Base-by-base conservation (phyloP, 2,329 filamentous ascomycete species). In the Fusarium pininemorale region DNA sequence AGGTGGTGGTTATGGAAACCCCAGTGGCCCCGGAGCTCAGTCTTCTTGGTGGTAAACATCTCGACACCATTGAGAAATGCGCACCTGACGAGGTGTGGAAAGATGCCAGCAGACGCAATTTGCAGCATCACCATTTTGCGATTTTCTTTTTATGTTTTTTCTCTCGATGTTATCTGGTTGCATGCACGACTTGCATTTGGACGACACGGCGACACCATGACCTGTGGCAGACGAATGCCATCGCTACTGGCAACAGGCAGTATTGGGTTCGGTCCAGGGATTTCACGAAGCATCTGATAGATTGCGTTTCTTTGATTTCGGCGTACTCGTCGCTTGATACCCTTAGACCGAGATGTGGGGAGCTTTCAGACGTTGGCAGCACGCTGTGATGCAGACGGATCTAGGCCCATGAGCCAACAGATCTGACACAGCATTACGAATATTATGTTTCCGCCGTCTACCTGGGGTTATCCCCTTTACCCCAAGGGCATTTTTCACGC, bases 21-120 rank as follows among this genome's bases (percentile, higher is more conserved):
- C 92, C 82, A 92, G 93, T 84, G 91, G 92, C 77, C 86, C 86
- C 51, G 89, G 89, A 69, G 89, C 89, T 80, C 90, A 90, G 81
- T 91, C 87, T 72, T 91, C 90, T 76, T 94, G 92, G 92, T 94
- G 88, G 88, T 90, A 89, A 86, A 83, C 67, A 75, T 69, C 64
- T 56, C n/a, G 39, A 35, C 67, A 71, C 69, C 65, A 53, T 57
- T 24, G 28, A 53, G 50, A 54, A 35, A 41, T 39, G 70, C 61
- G 60, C 66, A 73, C 60, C 69, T 42, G 20, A 6, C 38, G 13
- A 39, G 48, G 61, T 79, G 77, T 68, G 66, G 72, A 70, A 69
- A 39, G 73, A 73, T 75, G 76, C 69, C 73, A 56, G 59, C 51
- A 62, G 66, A 59, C 60, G 54, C n/a, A 51, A 67, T 63, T 45